Conservation (phyloP, 2,329 filamentous ascomycete species). For the Diaporthe sp. region DNA sequence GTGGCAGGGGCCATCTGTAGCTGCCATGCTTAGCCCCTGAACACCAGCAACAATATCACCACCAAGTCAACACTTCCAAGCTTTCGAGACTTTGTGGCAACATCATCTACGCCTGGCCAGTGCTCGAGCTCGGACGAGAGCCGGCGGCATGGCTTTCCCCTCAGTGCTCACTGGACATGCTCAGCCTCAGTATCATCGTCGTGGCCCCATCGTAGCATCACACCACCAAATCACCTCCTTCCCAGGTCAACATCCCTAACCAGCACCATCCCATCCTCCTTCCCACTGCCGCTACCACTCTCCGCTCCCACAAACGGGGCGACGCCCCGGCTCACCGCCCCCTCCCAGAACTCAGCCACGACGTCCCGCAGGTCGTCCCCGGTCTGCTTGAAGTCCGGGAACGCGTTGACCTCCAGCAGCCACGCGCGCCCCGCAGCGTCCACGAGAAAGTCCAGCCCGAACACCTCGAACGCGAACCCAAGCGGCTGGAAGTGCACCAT, state of each 20-base stretch:
- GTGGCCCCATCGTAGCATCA: conserved; percentile 38
- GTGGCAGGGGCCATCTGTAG: neutral
- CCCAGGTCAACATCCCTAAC: conserved; percentile 69
- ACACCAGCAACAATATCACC: neutral
- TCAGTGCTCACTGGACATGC: neutral
- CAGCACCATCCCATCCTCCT: conserved; percentile 60
- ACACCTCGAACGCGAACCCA: conserved; percentile 91
- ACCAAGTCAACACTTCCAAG: neutral
- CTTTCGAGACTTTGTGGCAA: neutral
- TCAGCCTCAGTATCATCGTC: conserved; percentile 17
- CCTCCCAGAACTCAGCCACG: conserved; percentile 82
- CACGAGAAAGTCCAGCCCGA: conserved; percentile 91
- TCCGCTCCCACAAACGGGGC: conserved; percentile 73
- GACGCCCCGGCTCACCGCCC: conserved; percentile 77
- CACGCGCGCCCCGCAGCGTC: conserved; percentile 75
- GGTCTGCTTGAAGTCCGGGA: conserved; percentile 95
- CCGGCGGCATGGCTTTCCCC: neutral
- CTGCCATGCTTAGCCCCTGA: neutral
- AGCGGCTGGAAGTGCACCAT: conserved; percentile 92
- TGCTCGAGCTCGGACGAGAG: neutral
- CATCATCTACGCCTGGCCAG: conserved; percentile 2
- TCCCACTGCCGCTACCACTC: conserved; percentile 44
- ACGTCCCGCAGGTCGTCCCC: conserved; percentile 80
- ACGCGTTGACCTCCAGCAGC: conserved; percentile 94
- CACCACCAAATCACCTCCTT: conserved; percentile 44